phyloP scores from a whole-genome alignment of 2,329 filamentous ascomycete genomes.

The Alternaria incomplexa region DNA sequence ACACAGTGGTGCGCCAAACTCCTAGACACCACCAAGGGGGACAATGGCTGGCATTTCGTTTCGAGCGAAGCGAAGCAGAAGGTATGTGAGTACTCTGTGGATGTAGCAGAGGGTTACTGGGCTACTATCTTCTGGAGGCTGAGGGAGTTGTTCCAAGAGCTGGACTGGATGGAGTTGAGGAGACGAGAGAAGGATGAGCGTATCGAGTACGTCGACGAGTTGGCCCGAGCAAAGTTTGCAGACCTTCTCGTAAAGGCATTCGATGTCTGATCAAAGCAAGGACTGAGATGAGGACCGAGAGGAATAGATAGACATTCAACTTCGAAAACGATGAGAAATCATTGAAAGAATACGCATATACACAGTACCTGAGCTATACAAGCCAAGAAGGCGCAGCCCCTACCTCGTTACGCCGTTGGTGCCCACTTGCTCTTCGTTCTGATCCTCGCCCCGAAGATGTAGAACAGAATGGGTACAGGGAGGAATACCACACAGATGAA shows the following conservation, averaged over 20 bases:
- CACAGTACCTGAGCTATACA: neutral
- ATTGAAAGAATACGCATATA: neutral
- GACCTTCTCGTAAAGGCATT: neutral
- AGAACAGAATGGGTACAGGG: constrained; percentile 47
- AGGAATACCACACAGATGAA: constrained; percentile 43
- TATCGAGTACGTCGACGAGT: neutral
- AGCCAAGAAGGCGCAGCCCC: neutral
- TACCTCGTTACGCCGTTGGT: constrained; percentile 13
- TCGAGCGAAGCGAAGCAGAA: neutral
- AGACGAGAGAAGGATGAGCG: neutral
- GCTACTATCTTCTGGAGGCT: neutral
- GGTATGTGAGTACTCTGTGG: neutral
- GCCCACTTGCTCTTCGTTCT: constrained; percentile 42
- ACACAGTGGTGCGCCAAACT: neutral
- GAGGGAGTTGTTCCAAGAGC: neutral
- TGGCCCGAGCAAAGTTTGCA: constrained; percentile 3
- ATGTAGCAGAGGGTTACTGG: neutral
- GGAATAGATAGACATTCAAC: neutral
- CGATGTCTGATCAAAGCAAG: neutral
- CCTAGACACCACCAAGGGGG: neutral
- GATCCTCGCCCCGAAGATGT: constrained; percentile 43
- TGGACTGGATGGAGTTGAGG: constrained; percentile 7
- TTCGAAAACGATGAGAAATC: neutral
- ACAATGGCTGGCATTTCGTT: neutral
- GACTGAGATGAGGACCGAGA: neutral